Conservation (phyloP, 345 rosid genomes). For the Salix viminalis region DNA sequence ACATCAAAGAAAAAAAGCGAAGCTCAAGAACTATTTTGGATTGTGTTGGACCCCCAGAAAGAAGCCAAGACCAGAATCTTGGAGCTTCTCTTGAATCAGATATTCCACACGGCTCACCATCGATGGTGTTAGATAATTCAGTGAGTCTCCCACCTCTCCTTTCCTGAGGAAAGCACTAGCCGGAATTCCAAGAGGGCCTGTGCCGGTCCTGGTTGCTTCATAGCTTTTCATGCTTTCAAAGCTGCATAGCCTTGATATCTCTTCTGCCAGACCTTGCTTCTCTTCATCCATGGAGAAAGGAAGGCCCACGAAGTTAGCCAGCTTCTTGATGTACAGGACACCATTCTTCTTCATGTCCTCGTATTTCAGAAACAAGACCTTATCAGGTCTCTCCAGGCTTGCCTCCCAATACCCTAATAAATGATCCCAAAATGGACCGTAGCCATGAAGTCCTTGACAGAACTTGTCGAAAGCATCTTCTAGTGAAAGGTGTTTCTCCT, state of each 20-base stretch:
- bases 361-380: constrained; percentile 32
- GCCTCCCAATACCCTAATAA: constrained; percentile 33
- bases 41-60: no score
- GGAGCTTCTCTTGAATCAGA: constrained; percentile 10
- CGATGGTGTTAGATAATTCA: constrained; percentile 18
- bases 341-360: constrained; percentile 26
- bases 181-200: constrained; percentile 15
- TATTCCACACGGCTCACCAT: constrained; percentile 8
- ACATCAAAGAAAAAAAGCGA: neutral
- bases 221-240: constrained; percentile 40
- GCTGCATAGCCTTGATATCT: constrained; percentile 28
- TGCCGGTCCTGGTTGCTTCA: constrained; percentile 37
- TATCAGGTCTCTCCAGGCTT: constrained; percentile 16
- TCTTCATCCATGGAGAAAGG: constrained; percentile 21
- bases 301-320: constrained; percentile 21
- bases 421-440: constrained; percentile 35
- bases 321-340: constrained; percentile 7
- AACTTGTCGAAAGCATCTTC: constrained; percentile 29
- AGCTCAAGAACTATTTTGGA: neutral
- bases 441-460: constrained; percentile 23
- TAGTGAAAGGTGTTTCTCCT: no score
- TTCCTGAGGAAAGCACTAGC: constrained; percentile 31
- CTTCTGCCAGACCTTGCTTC: constrained; percentile 26
- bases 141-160: constrained; percentile 39
- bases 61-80: constrained; percentile 23